Evolutionary conservation across 164 flowering plant species (phyloP), one percentile per base, ranked within the genome.

Genomic region (Tetrastigma voinierianum): DNA sequence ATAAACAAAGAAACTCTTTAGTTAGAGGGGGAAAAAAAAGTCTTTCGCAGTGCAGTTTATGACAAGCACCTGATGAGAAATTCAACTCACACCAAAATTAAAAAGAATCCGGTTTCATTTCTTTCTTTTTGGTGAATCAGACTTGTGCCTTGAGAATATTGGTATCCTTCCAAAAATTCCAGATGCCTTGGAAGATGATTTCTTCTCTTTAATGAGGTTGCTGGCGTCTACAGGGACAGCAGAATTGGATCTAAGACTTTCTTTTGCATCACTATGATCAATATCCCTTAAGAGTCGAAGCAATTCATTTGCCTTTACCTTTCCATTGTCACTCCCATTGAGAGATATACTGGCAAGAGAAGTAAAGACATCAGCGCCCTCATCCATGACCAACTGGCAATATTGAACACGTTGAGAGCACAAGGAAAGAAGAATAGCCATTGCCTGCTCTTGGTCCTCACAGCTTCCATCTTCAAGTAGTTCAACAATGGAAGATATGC

Each of bases 381-480:
- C 97, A 1, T 80, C 78, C 90, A 85, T 69, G 25, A 86, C 96
- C 79, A 86, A 51, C 15, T 76, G 75, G 75, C 93, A 85, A 64
- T 82, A 87, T 21, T 83, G 72, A 40, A 63, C 54, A 16, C 81
- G 72, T 49, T 83, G 84, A 59, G 89, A 79, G 76, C 98, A 91
- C 56, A 94, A 65, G 9, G 81, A 71, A 43, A 87, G 86, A 66
- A 94, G 84, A 65, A 90, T 45, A 25, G 69, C 72, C 32, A 87
- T 80, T 10, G 90, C 89, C 69, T 81, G 78, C 68, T 91, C 98
- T 74, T 90, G 90, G 40, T 84, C 87, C 65, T 87, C 85, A 16
- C 16, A 55, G 64, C 68, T 77, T 23, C 81, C 87, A 7, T 24
- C 58, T 47, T 86, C 97, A 32, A 94, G 93, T 43, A 86, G 66